Base-by-base conservation (phyloP, 75 land plant genomes). In the Azolla pinnata region DNA sequence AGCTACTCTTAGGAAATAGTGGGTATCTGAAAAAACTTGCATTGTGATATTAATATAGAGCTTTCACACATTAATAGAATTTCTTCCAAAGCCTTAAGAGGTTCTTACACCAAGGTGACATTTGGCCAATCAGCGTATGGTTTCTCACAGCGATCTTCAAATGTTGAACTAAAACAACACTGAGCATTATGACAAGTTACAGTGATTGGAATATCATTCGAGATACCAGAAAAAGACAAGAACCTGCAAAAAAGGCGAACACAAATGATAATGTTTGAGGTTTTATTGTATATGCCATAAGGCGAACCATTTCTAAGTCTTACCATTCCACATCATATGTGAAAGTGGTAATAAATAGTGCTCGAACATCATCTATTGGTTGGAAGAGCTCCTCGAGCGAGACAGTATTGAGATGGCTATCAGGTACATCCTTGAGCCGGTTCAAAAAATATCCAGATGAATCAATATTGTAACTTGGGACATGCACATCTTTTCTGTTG, bases 281-380 rank as follows among this genome's bases (percentile, higher is more conserved):
- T n/a, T n/a, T n/a, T n/a, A n/a, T n/a, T n/a, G n/a, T 23, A 4
- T 35, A 23, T 33, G 26, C 2, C 38, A 59, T 2, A 59, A 18
- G 10, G 17, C 24, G 27, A 33, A 59, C 14, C 14, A 18, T 8
- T 7, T n/a, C n/a, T 21, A 18, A 49, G 52, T 18, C 18, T 18
- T 69, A 87, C 93, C 93, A 88, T 60, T 63, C 46, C 33, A 81
- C 70, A 61, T 88, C 85, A 61, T 75, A 67, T n/a, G 88, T 83
- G 59, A 88, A 88, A 20, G 93, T 83, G 40, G 93, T 79, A 29
- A 82, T 69, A 51, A 88, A 88, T 19, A 88, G 65, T 7, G 63
- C 68, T 10, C 33, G 44, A 33, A 84, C 57, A 47, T 75, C 72
- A 44, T 79, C 78, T 23, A 81, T 44, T 19, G 87, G 87, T 63